These are phyloP conservation scores for Draba incana DNA, from an alignment of 345 rosid species.

Conservation along the genomic window DNA sequence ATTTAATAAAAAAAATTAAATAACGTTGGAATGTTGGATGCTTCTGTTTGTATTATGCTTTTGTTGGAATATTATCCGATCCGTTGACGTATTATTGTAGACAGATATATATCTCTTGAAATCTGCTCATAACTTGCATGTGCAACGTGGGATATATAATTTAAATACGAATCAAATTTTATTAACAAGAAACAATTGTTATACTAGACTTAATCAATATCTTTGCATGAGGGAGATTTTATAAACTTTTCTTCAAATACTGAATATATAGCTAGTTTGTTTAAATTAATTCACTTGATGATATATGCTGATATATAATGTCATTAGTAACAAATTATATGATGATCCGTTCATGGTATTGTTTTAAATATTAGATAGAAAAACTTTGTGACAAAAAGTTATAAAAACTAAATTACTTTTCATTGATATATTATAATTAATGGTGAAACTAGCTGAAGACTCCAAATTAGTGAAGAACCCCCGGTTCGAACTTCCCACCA, in stretches of 20 bases:
- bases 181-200: neutral
- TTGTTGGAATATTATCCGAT: conserved; percentile 44
- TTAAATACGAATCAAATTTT: conserved; percentile 3
- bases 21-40: conserved; percentile 44
- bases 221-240: neutral
- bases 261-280: neutral
- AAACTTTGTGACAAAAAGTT: neutral
- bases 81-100: conserved; percentile 42
- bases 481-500: conserved; percentile 19
- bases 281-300: conserved; percentile 7
- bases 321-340: neutral
- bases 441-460: neutral
- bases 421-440: neutral
- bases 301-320: neutral
- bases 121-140: conserved; percentile 42
- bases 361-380: neutral
- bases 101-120: conserved; percentile 40
- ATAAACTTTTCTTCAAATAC: neutral
- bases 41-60: conserved; percentile 46
- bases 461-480: neutral
- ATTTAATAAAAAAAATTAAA: conserved; percentile 19
- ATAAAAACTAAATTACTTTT: neutral
- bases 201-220: neutral
- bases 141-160: conserved; percentile 38
- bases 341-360: neutral